Percentiles rank a stretch among this genome's conserved stretches.
phyloP scores from a whole-genome alignment of 148 eudicot genomes.

The Rhododendron kiyosumense region DNA sequence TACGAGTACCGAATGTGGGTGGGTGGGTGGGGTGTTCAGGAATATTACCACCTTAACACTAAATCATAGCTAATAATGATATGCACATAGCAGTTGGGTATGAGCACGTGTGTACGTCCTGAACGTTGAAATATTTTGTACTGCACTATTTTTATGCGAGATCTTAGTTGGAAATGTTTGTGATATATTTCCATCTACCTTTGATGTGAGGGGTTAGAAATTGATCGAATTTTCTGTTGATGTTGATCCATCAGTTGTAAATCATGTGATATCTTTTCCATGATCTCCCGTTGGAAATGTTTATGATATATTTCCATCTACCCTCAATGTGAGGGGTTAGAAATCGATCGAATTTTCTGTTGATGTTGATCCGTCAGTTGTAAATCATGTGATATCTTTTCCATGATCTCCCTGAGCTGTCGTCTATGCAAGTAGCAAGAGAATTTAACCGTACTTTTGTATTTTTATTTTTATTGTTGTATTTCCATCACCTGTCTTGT shows the following conservation, averaged over 20 bases:
- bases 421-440: neutral
- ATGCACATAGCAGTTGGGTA: neutral
- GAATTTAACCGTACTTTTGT: neutral
- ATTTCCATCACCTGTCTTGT: neutral
- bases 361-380: neutral
- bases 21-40: neutral
- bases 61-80: neutral
- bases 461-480: neutral
- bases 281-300: neutral
- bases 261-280: neutral
- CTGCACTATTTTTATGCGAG: neutral
- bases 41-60: neutral
- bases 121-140: neutral
- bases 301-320: neutral
- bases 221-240: neutral
- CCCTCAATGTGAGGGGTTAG: neutral
- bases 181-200: neutral
- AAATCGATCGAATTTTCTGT: neutral
- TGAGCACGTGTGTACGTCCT: neutral
- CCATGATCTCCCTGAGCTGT: neutral
- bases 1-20: neutral
- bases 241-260: neutral
- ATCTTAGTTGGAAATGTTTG: neutral
- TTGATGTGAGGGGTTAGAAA: neutral
- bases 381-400: neutral